phyloP scores from a whole-genome alignment of 2,329 filamentous ascomycete species.

The Taxawa tesnikishii region DNA sequence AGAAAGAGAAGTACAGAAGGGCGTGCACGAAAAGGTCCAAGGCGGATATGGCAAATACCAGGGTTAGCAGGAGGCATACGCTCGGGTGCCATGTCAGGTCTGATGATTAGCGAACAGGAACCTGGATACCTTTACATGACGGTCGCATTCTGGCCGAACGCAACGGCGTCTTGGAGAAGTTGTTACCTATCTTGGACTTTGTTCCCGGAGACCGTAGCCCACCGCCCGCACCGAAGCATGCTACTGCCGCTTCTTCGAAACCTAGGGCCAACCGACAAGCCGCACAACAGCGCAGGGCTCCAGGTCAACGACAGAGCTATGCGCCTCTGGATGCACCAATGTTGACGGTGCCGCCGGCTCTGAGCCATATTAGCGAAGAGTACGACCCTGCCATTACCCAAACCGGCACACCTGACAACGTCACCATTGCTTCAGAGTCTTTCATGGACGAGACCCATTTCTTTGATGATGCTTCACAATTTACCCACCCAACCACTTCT shows the following conservation, averaged over 20 bases:
- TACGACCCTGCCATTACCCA: slow-evolving; percentile 56
- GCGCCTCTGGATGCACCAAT: slow-evolving; percentile 3
- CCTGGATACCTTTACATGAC: slow-evolving; percentile 83
- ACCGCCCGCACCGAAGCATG: slow-evolving; percentile 86
- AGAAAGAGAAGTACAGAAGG: slow-evolving; percentile 93
- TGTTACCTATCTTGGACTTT: slow-evolving; percentile 82
- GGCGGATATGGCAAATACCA: slow-evolving; percentile 98
- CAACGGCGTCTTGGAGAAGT: slow-evolving; percentile 73
- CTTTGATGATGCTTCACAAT: slow-evolving; percentile 66
- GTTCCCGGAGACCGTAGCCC: slow-evolving; percentile 75
- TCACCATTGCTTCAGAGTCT: slow-evolving; percentile 72
- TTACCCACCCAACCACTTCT: slow-evolving; percentile 27
- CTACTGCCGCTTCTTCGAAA: slow-evolving; percentile 56
- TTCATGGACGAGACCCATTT: slow-evolving; percentile 61
- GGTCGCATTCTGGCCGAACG: slow-evolving; percentile 73
- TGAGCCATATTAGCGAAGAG: slow-evolving; percentile 40
- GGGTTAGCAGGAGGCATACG: slow-evolving; percentile 35
- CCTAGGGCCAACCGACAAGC: slow-evolving; percentile 63
- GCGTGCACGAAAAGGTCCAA: slow-evolving; percentile 93
- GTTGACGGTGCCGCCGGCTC: slow-evolving; percentile 25
- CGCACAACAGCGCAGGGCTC: slow-evolving; percentile 21
- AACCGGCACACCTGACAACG: slow-evolving; percentile 73
- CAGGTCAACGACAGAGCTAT: slow-evolving; percentile 3
- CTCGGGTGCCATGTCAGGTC: too few relatives aligned
- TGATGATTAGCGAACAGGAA: slow-evolving; percentile 58